Conservation (phyloP, 1,139 yeast species). For the Saccharomyces hybrid region DNA sequence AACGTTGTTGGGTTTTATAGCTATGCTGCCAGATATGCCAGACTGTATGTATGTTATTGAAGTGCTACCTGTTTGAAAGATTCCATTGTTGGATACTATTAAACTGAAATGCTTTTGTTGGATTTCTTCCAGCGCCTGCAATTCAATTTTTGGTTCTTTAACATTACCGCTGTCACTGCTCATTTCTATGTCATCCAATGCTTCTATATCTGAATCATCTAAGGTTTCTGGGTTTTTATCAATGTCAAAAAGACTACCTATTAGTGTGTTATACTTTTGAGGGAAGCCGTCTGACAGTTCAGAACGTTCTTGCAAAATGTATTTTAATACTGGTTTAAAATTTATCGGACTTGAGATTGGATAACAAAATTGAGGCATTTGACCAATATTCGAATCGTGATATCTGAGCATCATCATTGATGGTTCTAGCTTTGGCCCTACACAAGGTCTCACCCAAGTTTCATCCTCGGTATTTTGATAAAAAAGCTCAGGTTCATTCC, state of each 20-base stretch:
- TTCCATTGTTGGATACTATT: slow-evolving; percentile 10
- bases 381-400: background rate
- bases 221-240: slow-evolving; percentile 12
- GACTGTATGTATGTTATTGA: slow-evolving; percentile 2
- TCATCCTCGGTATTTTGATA: background rate
- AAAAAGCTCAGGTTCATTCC: background rate
- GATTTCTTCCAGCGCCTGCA: background rate
- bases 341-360: background rate
- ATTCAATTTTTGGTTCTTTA: background rate
- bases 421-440: background rate
- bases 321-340: background rate
- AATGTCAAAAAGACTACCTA: background rate
- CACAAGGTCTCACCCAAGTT: background rate
- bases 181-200: slow-evolving; percentile 5
- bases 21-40: slow-evolving; percentile 12
- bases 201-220: slow-evolving; percentile 18
- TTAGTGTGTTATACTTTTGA: background rate
- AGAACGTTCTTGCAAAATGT: background rate
- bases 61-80: slow-evolving; percentile 8
- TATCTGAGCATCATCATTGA: background rate
- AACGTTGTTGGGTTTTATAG: slow-evolving; percentile 3
- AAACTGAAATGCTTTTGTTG: slow-evolving; percentile 2
- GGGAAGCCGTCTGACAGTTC: background rate
- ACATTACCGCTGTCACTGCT: background rate
- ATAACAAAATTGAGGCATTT: background rate